Evolutionary conservation across 2,329 filamentous ascomycete genomes (phyloP).

Genomic region (Drechslerella stenobrocha): DNA sequence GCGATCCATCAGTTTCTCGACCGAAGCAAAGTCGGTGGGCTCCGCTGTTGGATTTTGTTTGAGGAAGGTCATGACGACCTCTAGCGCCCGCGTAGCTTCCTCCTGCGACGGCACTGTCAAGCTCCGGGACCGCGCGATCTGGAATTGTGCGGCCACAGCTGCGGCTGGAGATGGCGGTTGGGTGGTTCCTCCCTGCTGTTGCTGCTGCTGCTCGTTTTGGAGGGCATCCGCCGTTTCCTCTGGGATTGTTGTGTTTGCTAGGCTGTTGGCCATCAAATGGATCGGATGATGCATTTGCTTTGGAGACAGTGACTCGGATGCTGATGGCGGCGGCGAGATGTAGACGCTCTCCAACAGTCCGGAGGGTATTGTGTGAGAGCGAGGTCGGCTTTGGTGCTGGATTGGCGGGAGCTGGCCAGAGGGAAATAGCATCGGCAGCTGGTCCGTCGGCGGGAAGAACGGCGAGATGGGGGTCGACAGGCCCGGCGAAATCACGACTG

Average conservation of each 20-base stretch:
- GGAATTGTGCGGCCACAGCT: constrained; percentile 25
- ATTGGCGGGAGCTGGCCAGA: constrained; percentile 44
- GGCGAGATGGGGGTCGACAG: constrained; percentile 45
- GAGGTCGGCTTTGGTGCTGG: constrained; percentile 41
- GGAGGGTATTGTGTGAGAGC: constrained; percentile 46
- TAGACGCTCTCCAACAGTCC: constrained; percentile 45
- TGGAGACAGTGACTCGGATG: constrained; percentile 49
- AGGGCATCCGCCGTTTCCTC: constrained; percentile 42
- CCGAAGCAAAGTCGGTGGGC: constrained; percentile 73
- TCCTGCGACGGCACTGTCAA: constrained; percentile 69
- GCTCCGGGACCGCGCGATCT: constrained; percentile 50
- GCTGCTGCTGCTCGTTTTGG: constrained; percentile 11
- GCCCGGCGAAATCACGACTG: constrained; percentile 43
- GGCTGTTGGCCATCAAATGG: constrained; percentile 37
- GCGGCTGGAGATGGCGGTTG: constrained; percentile 7
- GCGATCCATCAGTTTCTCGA: constrained; percentile 76
- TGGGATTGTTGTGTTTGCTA: constrained; percentile 47
- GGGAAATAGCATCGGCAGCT: constrained; percentile 34
- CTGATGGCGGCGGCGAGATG: constrained; percentile 43
- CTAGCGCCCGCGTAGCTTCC: constrained; percentile 78
- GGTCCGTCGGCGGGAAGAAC: constrained; percentile 42
- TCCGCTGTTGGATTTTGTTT: constrained; percentile 71
- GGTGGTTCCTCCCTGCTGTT: background rate
- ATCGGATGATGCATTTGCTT: constrained; percentile 48
- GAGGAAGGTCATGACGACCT: constrained; percentile 80